A percentile compares a stretch with the other conserved stretches of the same genome.
Evolutionary conservation across 768 basidiomycete genomes (phyloP).

Genomic region (Termitomyces sp.): DNA sequence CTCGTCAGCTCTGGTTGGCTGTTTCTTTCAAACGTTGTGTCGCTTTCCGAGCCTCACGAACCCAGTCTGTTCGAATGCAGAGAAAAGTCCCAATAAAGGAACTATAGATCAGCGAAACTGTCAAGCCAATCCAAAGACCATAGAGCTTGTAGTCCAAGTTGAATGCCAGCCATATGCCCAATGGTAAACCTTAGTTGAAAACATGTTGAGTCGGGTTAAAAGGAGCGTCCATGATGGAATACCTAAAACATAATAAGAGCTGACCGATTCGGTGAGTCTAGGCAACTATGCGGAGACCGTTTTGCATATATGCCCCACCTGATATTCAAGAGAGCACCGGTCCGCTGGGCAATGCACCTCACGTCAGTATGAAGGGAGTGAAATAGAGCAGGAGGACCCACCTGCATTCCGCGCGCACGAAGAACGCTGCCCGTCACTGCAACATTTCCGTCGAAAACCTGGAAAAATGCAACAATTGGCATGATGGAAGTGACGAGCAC

Average conservation of each 20-base stretch:
- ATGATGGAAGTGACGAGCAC: conserved; percentile 59
- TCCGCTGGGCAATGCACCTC: conserved; percentile 33
- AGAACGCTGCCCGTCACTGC: conserved; percentile 72
- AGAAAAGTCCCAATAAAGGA: conserved; percentile 47
- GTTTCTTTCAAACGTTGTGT: conserved; percentile 36
- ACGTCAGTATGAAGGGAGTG: neutral
- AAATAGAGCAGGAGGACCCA: conserved; percentile 12
- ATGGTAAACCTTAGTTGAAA: conserved; percentile 53
- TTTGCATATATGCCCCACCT: conserved; percentile 32
- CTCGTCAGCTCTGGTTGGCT: neutral
- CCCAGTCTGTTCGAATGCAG: conserved; percentile 61
- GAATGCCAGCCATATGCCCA: conserved; percentile 77
- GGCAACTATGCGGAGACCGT: too few species aligned
- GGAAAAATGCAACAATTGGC: conserved; percentile 70
- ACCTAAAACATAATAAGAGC: conserved; percentile 77
- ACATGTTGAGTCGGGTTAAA: neutral
- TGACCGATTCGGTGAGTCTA: conserved; percentile 12
- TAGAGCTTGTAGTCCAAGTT: conserved; percentile 45
- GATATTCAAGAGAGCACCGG: conserved; percentile 74
- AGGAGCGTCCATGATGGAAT: too few species aligned
- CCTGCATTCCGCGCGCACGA: conserved; percentile 78
- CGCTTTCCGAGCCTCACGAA: conserved; percentile 59
- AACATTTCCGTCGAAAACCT: conserved; percentile 75
- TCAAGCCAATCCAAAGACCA: conserved; percentile 90
- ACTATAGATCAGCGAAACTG: conserved; percentile 53